Conservation (phyloP, 805 yeast species). For the Lipomyces sp. region DNA sequence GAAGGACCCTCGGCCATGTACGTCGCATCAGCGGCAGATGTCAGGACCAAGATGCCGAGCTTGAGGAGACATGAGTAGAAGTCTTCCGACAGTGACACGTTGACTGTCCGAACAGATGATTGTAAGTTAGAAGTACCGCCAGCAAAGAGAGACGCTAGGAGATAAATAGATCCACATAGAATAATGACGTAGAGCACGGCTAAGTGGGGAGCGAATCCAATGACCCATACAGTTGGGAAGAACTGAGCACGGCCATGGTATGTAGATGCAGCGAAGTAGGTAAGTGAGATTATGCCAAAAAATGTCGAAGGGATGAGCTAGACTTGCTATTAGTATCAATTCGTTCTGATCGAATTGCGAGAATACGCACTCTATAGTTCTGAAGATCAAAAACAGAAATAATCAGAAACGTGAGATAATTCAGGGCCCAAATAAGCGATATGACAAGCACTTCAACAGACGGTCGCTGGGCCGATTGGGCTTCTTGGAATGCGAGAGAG, state of each 20-base stretch:
- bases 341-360: background rate
- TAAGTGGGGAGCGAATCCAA: conserved; percentile 72
- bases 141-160: conserved; percentile 64
- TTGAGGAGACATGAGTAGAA: conserved; percentile 66
- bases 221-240: conserved; percentile 60
- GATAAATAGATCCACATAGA: conserved; percentile 59
- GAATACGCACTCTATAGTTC: conserved; percentile 50
- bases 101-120: conserved; percentile 47
- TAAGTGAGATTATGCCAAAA: conserved; percentile 59
- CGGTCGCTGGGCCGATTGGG: conserved; percentile 56
- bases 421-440: conserved; percentile 60
- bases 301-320: conserved; percentile 63
- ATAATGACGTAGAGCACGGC: conserved; percentile 56
- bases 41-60: conserved; percentile 64
- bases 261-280: conserved; percentile 53
- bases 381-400: conserved; percentile 61
- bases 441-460: conserved; percentile 58
- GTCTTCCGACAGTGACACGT: conserved; percentile 58
- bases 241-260: conserved; percentile 50
- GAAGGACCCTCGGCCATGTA: conserved; percentile 63
- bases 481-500: conserved; percentile 76
- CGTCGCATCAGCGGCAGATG: conserved; percentile 69
- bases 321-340: conserved; percentile 8
- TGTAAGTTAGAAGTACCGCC: conserved; percentile 50
- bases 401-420: conserved; percentile 66